Conservation (phyloP, 371 early-diverging fungal genomes). For the Rhizopus arrhizus region DNA sequence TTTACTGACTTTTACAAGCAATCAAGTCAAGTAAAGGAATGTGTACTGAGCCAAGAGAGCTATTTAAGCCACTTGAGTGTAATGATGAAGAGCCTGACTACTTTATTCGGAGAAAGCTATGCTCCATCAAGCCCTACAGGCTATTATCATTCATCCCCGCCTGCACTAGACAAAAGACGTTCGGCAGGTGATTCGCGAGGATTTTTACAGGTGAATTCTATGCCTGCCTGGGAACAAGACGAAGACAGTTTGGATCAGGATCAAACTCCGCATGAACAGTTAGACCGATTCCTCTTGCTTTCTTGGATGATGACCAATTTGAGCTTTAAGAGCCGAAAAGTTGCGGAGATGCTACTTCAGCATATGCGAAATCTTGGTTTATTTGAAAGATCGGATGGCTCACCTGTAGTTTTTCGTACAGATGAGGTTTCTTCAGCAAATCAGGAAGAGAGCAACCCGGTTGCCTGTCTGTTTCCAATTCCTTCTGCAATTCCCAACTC, state of each 20-base stretch:
- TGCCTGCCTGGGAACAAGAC: constrained; percentile 27
- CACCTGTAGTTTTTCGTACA: constrained; percentile 43
- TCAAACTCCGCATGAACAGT: constrained; percentile 27
- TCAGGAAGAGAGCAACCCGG: constrained; percentile 11
- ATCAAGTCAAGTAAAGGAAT: constrained; percentile 23
- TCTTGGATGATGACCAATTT: constrained; percentile 45
- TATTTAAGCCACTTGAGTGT: constrained; percentile 46
- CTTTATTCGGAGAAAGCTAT: constrained; percentile 9
- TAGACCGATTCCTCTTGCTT: constrained; percentile 36
- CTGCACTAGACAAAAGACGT: constrained; percentile 17
- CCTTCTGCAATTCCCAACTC: constrained; percentile 58
- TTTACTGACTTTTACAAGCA: constrained; percentile 33
- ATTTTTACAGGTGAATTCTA: constrained; percentile 34
- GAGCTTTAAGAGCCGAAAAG: constrained; percentile 31
- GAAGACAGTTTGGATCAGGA: constrained; percentile 24
- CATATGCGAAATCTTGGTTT: constrained; percentile 61
- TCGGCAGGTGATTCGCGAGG: constrained; percentile 34
- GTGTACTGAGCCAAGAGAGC: constrained; percentile 41
- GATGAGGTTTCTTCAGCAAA: neutral
- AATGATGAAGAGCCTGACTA: constrained; percentile 45
- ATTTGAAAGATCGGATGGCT: constrained; percentile 57
- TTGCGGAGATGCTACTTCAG: constrained; percentile 46
- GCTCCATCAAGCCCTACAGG: neutral
- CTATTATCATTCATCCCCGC: neutral
- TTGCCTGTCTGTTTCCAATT: constrained; percentile 55